Base-by-base conservation (phyloP, 2,329 filamentous ascomycete genomes). In the Xylariaceae sp. region DNA sequence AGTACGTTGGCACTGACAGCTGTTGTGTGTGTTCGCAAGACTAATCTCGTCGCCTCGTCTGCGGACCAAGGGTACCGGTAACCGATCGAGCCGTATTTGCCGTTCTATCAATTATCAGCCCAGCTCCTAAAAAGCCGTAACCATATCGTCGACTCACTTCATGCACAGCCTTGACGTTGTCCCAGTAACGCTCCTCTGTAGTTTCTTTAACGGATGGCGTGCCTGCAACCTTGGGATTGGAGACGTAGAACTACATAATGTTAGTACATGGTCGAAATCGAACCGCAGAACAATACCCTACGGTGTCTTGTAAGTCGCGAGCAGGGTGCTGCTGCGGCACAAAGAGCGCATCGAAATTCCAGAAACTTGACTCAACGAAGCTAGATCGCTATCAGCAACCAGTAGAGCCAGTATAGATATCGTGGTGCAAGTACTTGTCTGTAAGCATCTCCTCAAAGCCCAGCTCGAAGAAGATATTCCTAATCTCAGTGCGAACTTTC, bases 371-470 rank as follows among this genome's bases (percentile, higher is more conserved):
- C 75, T 99, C 94, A 57, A 97, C 92, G 69, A 60, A 65, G 18
- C 42, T 45, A 19, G 45, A 33, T 40, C 31, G 22, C 5, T 16
- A 18, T 13, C 46, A 28, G 44, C 19, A 16, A 45, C 28, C 41
- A 9, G 34, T 12, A 5, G 11, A 19, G 12, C 18, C 9, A 28
- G 22, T 36, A 36, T 7, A 38, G 17, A 16, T 7, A 38, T 6
- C 9, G 42, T 31, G 45, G 45, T 17, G 19, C 9, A 31, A 9
- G 44, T 48, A 51, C 52, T 50, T 58, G 56, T 42, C 56, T 45
- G 93, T 97, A 13, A 92, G 89, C 94, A 99, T 97, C 78, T 99
- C 94, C 66, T 93, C 87, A 76, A 97, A 99, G 48, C 93, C 94
- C 86, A 96, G 96, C 70, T 96, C 91, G 75, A 99, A 97, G 84